A percentile compares a stretch with the other conserved stretches of the same genome.
phyloP scores from a whole-genome alignment of 106 monocot species.

The Posidonia australis region DNA sequence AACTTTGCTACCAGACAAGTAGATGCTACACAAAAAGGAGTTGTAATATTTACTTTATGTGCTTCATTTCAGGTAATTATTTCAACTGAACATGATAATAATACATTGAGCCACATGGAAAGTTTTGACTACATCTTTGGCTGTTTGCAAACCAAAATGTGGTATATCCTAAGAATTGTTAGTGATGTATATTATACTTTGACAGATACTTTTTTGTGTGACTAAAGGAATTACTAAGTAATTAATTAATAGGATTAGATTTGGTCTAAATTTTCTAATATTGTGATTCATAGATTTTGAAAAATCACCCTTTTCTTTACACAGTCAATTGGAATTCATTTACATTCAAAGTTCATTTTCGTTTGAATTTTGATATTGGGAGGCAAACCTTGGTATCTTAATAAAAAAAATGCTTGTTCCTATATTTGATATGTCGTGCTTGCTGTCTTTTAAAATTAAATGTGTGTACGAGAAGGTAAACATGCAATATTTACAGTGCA shows the following conservation, averaged over 20 bases:
- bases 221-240: too few relatives aligned
- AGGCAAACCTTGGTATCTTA: background rate
- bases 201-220: too few relatives aligned
- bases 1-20: constrained; percentile 86
- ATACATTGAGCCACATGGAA: background rate
- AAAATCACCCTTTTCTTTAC: background rate
- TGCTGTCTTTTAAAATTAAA: background rate
- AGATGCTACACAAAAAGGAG: constrained; percentile 78
- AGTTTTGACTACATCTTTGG: background rate
- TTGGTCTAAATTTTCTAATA: background rate
- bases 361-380: background rate
- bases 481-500: too few relatives aligned
- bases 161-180: background rate
- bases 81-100: background rate
- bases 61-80: constrained; percentile 79
- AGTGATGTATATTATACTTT: too few relatives aligned
- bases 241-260: too few relatives aligned
- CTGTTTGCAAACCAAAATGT: background rate
- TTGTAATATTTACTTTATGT: constrained; percentile 65
- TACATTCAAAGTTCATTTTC: background rate
- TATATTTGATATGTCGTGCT: background rate
- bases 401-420: background rate
- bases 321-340: background rate
- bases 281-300: background rate
- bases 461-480: too few relatives aligned